Conservation (phyloP, 2,329 filamentous ascomycete species). For the Fusarium tricinctum region DNA sequence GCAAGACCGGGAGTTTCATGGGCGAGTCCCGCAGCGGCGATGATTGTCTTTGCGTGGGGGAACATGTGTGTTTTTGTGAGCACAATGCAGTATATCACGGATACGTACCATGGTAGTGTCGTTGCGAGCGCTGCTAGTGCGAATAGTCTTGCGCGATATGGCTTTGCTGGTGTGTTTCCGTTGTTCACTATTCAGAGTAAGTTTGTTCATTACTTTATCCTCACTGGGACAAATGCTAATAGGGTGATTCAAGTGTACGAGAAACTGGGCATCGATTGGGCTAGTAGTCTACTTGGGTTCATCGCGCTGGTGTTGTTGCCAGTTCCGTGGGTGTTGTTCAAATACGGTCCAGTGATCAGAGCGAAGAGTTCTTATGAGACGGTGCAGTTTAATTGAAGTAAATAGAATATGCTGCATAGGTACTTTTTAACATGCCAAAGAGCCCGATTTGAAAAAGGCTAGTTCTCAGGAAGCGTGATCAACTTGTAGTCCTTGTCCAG, state of each 20-base stretch:
- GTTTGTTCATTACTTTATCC: constrained; percentile 13
- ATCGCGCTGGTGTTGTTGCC: constrained; percentile 63
- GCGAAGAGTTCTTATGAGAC: constrained; percentile 40
- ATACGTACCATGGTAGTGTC: constrained; percentile 68
- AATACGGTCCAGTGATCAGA: constrained; percentile 57
- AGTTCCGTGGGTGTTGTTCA: constrained; percentile 67
- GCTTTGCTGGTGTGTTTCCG: constrained; percentile 69
- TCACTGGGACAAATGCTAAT: constrained; percentile 14
- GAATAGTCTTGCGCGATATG: constrained; percentile 70
- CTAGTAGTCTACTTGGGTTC: constrained; percentile 62
- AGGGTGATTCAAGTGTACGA: constrained; percentile 54
- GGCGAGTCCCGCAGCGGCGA: constrained; percentile 65
- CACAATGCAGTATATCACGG: constrained; percentile 66
- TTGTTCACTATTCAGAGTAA: constrained; percentile 71
- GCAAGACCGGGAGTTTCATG: constrained; percentile 62
- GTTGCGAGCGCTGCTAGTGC: constrained; percentile 72
- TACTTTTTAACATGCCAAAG: background rate
- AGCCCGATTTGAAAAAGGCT: constrained; percentile 59
- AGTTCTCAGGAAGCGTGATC: constrained; percentile 46
- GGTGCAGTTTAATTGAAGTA: constrained; percentile 3
- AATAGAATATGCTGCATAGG: too few species aligned
- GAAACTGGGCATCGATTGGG: constrained; percentile 61
- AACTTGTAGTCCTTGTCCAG: constrained; percentile 53
- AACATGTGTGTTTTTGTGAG: constrained; percentile 72
- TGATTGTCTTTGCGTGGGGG: constrained; percentile 71